phyloP scores from a whole-genome alignment of 78 protist genomes.

The Dictyostelium firmibasis region DNA sequence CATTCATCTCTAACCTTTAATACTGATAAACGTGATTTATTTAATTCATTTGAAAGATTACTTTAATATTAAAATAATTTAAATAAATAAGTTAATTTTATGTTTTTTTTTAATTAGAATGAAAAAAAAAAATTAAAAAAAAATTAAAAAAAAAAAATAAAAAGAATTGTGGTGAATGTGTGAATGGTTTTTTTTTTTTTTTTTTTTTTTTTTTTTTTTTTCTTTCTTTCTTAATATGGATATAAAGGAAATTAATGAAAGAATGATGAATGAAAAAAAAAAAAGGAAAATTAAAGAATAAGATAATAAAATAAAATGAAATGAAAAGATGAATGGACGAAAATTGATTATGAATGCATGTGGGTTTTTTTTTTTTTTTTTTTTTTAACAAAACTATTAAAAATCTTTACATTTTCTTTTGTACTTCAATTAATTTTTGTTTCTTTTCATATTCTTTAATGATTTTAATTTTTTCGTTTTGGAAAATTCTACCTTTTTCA shows the following conservation, averaged over 20 bases:
- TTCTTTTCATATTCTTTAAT: conserved; percentile 87
- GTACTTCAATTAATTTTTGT: conserved; percentile 88
- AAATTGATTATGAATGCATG: no score
- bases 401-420: conserved; percentile 84
- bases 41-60: conserved; percentile 81
- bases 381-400: not conserved
- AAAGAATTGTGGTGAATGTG: not conserved
- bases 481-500: conserved; percentile 87
- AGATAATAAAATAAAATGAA: not conserved
- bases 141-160: not conserved
- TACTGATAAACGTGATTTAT: conserved; percentile 78
- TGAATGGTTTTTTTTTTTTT: not conserved
- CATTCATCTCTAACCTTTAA: conserved; percentile 85
- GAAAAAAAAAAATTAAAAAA: not conserved
- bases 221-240: not conserved
- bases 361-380: no score
- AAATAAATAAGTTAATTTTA: not conserved
- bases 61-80: not conserved
- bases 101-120: no score
- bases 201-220: no score
- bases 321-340: no score
- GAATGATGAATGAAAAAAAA: no score
- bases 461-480: conserved; percentile 86
- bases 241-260: no score
- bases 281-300: no score